Evolutionary conservation across 192 early-diverging fungal species (phyloP).

Genomic region (Kappamyces sp.): DNA sequence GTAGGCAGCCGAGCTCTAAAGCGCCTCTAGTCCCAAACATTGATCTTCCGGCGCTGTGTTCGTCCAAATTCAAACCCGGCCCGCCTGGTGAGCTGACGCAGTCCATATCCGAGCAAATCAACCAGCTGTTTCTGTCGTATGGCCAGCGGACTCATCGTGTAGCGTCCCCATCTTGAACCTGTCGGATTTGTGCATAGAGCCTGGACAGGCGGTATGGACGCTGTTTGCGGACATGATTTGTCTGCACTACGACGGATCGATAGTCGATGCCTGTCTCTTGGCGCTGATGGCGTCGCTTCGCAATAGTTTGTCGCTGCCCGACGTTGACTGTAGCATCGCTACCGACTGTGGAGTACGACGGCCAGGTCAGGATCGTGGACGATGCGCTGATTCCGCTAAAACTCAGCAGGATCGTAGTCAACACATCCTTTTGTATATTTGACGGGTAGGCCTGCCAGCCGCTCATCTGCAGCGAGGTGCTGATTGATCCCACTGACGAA

Average conservation of each 20-base stretch:
- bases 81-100: constrained; percentile 80
- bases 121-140: constrained; percentile 40
- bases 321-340: background rate
- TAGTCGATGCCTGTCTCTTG: constrained; percentile 76
- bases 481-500: constrained; percentile 60
- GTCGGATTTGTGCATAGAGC: constrained; percentile 71
- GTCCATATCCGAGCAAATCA: constrained; percentile 68
- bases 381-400: constrained; percentile 35
- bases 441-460: constrained; percentile 35
- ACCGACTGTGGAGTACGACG: constrained; percentile 50
- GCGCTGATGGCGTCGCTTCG: constrained; percentile 73
- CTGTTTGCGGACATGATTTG: constrained; percentile 86
- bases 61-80: constrained; percentile 74
- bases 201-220: constrained; percentile 76
- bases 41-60: constrained; percentile 86
- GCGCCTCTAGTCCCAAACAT: constrained; percentile 71
- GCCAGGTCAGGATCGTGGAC: constrained; percentile 55
- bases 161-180: constrained; percentile 58
- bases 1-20: constrained; percentile 24
- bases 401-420: constrained; percentile 42
- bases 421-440: constrained; percentile 63
- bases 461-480: background rate
- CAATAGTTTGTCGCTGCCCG: constrained; percentile 41
- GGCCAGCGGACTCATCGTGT: background rate
- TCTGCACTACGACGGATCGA: constrained; percentile 84